These are phyloP conservation scores for Didymella glomerata DNA, from an alignment of 2,329 filamentous ascomycete species.

Conservation along the genomic window DNA sequence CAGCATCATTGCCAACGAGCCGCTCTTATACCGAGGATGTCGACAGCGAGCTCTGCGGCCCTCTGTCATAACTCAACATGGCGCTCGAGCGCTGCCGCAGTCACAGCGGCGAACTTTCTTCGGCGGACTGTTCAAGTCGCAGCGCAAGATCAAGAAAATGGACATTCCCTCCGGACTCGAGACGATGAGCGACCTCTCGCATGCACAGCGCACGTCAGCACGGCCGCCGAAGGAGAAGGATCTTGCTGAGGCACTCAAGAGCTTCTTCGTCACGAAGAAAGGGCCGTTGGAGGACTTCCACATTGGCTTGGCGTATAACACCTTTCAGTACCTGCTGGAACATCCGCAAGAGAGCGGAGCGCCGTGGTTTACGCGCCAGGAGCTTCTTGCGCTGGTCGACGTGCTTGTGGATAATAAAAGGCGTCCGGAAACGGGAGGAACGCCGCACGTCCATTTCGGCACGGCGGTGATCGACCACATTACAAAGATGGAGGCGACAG, in stretches of 20 bases:
- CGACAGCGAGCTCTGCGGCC: conserved; percentile 46
- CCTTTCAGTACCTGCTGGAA: conserved; percentile 68
- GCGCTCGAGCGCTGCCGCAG: conserved; percentile 25
- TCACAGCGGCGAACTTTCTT: conserved; percentile 67
- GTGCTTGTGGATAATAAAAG: conserved; percentile 28
- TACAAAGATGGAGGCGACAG: conserved; percentile 7
- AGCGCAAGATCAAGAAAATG: conserved; percentile 66
- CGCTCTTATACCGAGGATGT: conserved; percentile 57
- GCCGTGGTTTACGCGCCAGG: conserved; percentile 43
- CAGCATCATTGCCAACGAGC: conserved; percentile 63
- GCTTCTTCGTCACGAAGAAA: conserved; percentile 40
- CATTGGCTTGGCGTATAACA: conserved; percentile 65
- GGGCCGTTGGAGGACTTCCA: conserved; percentile 42
- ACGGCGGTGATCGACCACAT: conserved; percentile 44
- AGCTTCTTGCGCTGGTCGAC: conserved; percentile 27
- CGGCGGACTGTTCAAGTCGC: conserved; percentile 70
- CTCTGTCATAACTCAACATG: conserved; percentile 33
- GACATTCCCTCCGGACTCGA: conserved; percentile 75
- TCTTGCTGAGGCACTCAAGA: conserved; percentile 64
- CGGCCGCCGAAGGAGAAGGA: conserved; percentile 71
- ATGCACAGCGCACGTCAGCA: conserved; percentile 68
- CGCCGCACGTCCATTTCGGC: conserved; percentile 53
- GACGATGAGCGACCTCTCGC: conserved; percentile 73
- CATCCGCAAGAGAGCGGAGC: conserved; percentile 33
- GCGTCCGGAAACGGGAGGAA: conserved; percentile 49